Conservation (phyloP, 176 grass and related monocot species). For the Bothriochloa decipiens region DNA sequence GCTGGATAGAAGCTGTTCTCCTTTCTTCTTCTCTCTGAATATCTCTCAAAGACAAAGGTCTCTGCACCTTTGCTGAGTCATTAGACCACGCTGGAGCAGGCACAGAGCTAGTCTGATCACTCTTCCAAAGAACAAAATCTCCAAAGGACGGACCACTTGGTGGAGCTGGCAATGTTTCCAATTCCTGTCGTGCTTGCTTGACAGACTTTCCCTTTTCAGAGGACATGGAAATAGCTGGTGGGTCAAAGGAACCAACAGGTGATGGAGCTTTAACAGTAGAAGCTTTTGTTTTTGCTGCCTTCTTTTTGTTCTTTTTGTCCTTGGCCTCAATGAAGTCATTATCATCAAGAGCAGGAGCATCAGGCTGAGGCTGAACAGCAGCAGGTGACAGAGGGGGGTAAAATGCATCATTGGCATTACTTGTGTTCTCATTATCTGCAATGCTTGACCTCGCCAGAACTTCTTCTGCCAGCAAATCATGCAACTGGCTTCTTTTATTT, state of each 20-base stretch:
- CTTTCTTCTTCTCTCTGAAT: constrained; percentile 92
- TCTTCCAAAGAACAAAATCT: constrained; percentile 97
- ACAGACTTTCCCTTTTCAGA: constrained; percentile 60
- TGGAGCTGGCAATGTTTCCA: constrained; percentile 64
- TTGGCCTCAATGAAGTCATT: constrained; percentile 97
- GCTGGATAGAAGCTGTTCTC: constrained; percentile 54
- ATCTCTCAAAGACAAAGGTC: constrained; percentile 75
- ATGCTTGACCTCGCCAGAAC: constrained; percentile 68
- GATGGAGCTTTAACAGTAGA: constrained; percentile 56
- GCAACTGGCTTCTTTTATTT: constrained; percentile 73
- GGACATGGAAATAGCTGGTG: constrained; percentile 42
- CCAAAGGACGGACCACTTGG: constrained; percentile 79
- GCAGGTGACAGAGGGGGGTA: constrained; percentile 46
- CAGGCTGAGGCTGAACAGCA: constrained; percentile 39
- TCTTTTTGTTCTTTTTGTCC: constrained; percentile 94
- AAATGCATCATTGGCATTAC: constrained; percentile 45
- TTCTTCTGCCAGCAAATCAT: constrained; percentile 94
- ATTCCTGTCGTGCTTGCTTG: constrained; percentile 62
- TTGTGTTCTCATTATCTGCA: constrained; percentile 53
- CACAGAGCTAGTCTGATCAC: constrained; percentile 57
- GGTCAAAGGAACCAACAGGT: constrained; percentile 57
- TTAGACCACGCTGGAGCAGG: constrained; percentile 84
- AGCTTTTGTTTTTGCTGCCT: constrained; percentile 73
- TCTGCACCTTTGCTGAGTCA: constrained; percentile 74
- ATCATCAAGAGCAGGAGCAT: constrained; percentile 59